Evolutionary conservation across 2,329 filamentous ascomycete species (phyloP).

Genomic region (Camillea tinctor): DNA sequence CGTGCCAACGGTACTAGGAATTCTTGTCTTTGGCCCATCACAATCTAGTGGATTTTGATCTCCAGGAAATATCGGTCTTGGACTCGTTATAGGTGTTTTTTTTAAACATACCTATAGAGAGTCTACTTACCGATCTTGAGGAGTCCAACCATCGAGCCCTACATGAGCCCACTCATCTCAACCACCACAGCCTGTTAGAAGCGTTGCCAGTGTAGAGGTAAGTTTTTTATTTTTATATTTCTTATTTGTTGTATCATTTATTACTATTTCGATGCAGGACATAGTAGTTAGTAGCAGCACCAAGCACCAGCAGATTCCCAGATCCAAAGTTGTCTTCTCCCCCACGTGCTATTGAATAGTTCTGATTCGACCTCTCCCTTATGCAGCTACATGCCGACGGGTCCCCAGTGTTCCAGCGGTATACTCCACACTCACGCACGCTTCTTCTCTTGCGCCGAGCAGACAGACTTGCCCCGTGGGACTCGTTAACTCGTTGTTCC

Average conservation of each 20-base stretch:
- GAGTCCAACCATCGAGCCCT: conserved; percentile 31
- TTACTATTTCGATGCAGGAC: conserved; percentile 12
- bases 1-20: conserved; percentile 33
- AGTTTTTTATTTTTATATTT: too few relatives aligned
- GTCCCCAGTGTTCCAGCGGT: conserved; percentile 34
- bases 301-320: not conserved
- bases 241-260: too few relatives aligned
- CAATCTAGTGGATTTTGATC: conserved; percentile 32
- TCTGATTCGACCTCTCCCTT: conserved; percentile 30
- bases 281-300: too few relatives aligned
- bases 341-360: conserved; percentile 13
- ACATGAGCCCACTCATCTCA: conserved; percentile 33
- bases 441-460: conserved; percentile 41
- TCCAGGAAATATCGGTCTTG: conserved; percentile 32
- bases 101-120: conserved; percentile 24
- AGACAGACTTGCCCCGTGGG: conserved; percentile 47
- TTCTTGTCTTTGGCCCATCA: conserved; percentile 33
- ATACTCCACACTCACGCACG: conserved; percentile 44
- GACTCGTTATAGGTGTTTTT: conserved; percentile 20
- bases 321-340: conserved; percentile 1
- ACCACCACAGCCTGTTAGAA: conserved; percentile 28
- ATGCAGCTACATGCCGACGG: conserved; percentile 44
- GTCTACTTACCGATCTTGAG: conserved; percentile 35
- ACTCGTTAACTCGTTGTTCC: conserved; percentile 67
- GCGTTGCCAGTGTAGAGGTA: conserved; percentile 37